Conservation (phyloP, 129 eudicot species). For the Tagetes erecta region DNA sequence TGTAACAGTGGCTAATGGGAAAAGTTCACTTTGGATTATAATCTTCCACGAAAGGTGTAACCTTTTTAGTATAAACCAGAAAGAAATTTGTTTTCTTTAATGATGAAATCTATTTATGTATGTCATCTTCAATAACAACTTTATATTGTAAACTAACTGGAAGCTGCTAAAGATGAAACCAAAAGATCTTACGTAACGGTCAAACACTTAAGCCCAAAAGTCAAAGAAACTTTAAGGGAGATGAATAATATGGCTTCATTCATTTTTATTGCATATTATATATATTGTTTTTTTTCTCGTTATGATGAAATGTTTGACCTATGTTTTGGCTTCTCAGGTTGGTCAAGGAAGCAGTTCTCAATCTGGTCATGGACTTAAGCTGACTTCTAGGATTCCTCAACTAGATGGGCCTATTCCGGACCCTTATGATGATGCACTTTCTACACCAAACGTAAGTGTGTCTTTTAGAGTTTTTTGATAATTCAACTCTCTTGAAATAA, state of each 20-base stretch:
- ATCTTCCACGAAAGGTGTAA: not conserved
- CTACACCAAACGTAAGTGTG: constrained; percentile 85
- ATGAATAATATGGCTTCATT: not conserved
- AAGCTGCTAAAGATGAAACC: not conserved
- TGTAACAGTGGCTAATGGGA: not conserved
- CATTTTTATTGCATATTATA: constrained; percentile 1
- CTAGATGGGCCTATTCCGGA: constrained; percentile 94
- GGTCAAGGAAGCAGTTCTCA: constrained; percentile 45
- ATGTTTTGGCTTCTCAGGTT: constrained; percentile 35
- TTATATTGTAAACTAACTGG: not conserved
- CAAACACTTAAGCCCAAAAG: not conserved
- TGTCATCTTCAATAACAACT: not conserved
- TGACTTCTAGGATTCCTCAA: constrained; percentile 72
- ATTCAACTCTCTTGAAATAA: not conserved
- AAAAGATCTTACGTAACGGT: not conserved
- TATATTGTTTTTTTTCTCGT: not conserved
- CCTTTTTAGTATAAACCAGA: not conserved
- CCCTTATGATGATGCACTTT: constrained; percentile 93
- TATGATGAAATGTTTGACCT: constrained; percentile 16
- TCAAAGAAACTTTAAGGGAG: constrained; percentile 5
- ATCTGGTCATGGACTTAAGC: constrained; percentile 37
- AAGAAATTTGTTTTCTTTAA: not conserved
- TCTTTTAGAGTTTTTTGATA: not conserved
- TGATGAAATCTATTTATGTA: not conserved
- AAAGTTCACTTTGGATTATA: not conserved